These are phyloP conservation scores for Medicago lupulina DNA, from an alignment of 306 rosid genomes.

Conservation along the genomic window DNA sequence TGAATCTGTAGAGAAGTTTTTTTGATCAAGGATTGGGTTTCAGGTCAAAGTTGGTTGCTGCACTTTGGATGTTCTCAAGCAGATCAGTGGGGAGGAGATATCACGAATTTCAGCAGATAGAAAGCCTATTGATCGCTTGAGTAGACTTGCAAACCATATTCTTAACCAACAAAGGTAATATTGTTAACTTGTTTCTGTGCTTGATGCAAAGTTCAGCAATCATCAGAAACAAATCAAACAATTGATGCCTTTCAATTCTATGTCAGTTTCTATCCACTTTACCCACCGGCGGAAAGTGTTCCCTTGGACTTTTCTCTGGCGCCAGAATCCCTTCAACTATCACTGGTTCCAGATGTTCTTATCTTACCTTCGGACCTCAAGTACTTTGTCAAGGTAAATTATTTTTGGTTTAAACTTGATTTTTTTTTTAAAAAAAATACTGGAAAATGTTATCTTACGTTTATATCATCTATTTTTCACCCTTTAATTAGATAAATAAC, in stretches of 20 bases:
- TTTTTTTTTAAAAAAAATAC: background rate
- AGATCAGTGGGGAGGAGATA: conserved; percentile 91
- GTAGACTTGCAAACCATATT: conserved; percentile 80
- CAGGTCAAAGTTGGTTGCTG: conserved; percentile 94
- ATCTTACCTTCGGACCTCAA: conserved; percentile 91
- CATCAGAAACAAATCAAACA: conserved; percentile 35
- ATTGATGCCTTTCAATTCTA: conserved; percentile 36
- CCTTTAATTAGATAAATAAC: background rate
- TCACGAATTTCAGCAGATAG: conserved; percentile 70
- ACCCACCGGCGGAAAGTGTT: conserved; percentile 84
- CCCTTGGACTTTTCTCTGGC: conserved; percentile 91
- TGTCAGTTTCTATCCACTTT: conserved; percentile 90
- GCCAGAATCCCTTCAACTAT: conserved; percentile 78
- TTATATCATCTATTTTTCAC: no score
- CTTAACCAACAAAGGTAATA: conserved; percentile 76
- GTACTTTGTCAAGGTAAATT: conserved; percentile 75
- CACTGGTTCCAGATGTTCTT: conserved; percentile 79
- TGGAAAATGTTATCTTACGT: no score
- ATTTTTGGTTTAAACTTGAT: background rate
- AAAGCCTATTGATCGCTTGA: conserved; percentile 78
- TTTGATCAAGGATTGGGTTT: conserved; percentile 40
- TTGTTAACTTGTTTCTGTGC: background rate
- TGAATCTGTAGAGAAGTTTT: conserved; percentile 27
- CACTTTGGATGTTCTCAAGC: conserved; percentile 88
- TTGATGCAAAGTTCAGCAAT: conserved; percentile 25